Conservation (phyloP, 345 rosid genomes). For the Atalantia buxifolia region DNA sequence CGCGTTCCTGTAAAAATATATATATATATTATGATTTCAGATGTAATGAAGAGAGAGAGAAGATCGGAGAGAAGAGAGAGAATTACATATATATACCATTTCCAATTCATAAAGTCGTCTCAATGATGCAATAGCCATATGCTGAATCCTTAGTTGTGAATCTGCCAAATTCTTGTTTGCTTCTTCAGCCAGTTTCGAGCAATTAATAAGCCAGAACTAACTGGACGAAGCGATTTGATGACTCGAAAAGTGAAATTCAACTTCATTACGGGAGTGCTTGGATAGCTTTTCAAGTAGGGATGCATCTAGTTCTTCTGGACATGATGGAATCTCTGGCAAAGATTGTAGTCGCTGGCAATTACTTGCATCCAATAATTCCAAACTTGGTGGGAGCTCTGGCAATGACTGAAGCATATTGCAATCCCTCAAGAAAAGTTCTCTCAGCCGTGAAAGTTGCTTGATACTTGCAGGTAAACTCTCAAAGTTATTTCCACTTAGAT, state of each 20-base stretch:
- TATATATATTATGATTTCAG: neutral
- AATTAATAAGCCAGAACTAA: neutral
- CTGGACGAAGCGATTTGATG: no score
- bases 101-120: neutral
- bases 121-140: neutral
- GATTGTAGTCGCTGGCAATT: neutral
- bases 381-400: neutral
- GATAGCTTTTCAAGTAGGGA: neutral
- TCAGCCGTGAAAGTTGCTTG: neutral
- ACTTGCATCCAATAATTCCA: neutral
- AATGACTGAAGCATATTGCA: neutral
- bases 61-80: neutral
- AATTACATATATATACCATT: no score
- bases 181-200: neutral
- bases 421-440: neutral
- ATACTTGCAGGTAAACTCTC: neutral
- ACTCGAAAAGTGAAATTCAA: neutral
- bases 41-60: neutral
- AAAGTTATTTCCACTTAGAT: neutral
- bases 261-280: no score
- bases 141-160: neutral
- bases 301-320: neutral
- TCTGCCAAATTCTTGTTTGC: neutral
- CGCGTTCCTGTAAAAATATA: neutral
- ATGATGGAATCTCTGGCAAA: neutral